phyloP scores from a whole-genome alignment of 2,329 filamentous ascomycete genomes.

The Aureobasidium sp. region DNA sequence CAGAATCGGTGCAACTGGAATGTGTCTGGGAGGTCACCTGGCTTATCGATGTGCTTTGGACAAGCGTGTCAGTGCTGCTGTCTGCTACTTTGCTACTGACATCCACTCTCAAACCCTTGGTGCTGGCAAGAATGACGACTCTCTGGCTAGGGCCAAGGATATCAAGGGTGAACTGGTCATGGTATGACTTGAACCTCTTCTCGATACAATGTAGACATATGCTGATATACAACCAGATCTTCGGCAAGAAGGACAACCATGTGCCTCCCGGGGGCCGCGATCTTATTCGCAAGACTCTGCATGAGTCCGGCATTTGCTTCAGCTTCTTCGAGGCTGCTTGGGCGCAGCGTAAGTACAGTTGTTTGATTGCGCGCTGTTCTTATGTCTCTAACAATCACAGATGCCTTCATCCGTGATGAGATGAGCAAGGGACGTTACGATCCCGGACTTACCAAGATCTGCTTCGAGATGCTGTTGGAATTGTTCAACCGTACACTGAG shows the following conservation, averaged over 20 bases:
- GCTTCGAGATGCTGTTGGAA: constrained; percentile 85
- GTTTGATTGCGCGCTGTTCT: not conserved
- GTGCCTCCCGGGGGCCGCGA: constrained; percentile 78
- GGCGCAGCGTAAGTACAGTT: constrained; percentile 61
- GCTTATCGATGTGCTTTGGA: constrained; percentile 70
- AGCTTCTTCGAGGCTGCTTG: constrained; percentile 87
- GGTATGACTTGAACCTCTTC: constrained; percentile 34
- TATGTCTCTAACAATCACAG: constrained; percentile 28
- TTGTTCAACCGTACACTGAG: constrained; percentile 73
- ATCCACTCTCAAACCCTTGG: constrained; percentile 76
- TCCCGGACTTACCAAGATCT: constrained; percentile 75
- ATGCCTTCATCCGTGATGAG: constrained; percentile 91
- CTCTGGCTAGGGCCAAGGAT: constrained; percentile 52
- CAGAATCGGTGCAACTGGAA: constrained; percentile 70
- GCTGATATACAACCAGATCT: constrained; percentile 47
- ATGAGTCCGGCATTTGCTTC: constrained; percentile 66
- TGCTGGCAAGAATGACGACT: constrained; percentile 57
- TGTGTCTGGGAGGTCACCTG: constrained; percentile 91
- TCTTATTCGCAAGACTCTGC: constrained; percentile 72
- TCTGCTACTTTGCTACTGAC: constrained; percentile 91
- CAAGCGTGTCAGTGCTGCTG: constrained; percentile 64
- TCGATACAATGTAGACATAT: constrained; percentile 18
- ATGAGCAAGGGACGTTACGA: constrained; percentile 91
- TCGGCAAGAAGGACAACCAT: constrained; percentile 85
- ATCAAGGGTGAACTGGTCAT: constrained; percentile 76